Evolutionary conservation across 2,329 filamentous ascomycete genomes (phyloP).

Genomic region (Reticulascus tulasneorum): DNA sequence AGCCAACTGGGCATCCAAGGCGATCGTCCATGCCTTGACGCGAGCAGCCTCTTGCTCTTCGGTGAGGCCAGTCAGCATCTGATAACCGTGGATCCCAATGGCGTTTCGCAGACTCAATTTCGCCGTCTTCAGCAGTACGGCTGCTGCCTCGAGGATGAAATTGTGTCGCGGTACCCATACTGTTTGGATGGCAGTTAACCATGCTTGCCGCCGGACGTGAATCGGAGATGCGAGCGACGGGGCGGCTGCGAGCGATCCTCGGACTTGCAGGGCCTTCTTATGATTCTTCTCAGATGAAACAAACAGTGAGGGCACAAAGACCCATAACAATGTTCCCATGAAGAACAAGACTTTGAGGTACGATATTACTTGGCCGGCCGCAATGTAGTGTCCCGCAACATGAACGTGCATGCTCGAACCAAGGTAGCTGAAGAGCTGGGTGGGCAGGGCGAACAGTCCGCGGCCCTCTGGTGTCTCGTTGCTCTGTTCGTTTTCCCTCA

Average conservation of each 20-base stretch:
- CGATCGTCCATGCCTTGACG: slow-evolving; percentile 89
- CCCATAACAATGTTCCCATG: slow-evolving; percentile 50
- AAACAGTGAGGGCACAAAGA: slow-evolving; percentile 52
- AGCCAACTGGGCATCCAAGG: slow-evolving; percentile 85
- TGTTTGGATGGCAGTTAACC: slow-evolving; percentile 89
- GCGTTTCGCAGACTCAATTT: slow-evolving; percentile 78
- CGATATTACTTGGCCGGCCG: slow-evolving; percentile 39
- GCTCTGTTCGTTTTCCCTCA: slow-evolving; percentile 62
- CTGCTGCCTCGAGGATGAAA: slow-evolving; percentile 80
- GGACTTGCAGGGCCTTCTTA: slow-evolving; percentile 36
- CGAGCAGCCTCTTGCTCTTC: slow-evolving; percentile 82
- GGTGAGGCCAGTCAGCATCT: slow-evolving; percentile 73
- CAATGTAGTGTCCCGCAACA: slow-evolving; percentile 50
- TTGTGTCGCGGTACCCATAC: slow-evolving; percentile 88
- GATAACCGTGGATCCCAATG: slow-evolving; percentile 73
- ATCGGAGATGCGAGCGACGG: slow-evolving; percentile 78
- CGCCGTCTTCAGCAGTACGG: slow-evolving; percentile 72
- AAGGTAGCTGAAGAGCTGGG: slow-evolving; percentile 50
- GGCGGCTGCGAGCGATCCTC: slow-evolving; percentile 43
- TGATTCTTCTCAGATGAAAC: slow-evolving; percentile 42
- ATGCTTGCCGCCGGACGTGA: slow-evolving; percentile 80
- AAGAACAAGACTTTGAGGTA: slow-evolving; percentile 51
- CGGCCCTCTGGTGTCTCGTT: slow-evolving; percentile 61
- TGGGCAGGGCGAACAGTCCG: slow-evolving; percentile 62
- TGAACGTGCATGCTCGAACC: slow-evolving; percentile 47